Base-by-base conservation (phyloP, 2,329 filamentous ascomycete genomes). In the Botrytis medusae region DNA sequence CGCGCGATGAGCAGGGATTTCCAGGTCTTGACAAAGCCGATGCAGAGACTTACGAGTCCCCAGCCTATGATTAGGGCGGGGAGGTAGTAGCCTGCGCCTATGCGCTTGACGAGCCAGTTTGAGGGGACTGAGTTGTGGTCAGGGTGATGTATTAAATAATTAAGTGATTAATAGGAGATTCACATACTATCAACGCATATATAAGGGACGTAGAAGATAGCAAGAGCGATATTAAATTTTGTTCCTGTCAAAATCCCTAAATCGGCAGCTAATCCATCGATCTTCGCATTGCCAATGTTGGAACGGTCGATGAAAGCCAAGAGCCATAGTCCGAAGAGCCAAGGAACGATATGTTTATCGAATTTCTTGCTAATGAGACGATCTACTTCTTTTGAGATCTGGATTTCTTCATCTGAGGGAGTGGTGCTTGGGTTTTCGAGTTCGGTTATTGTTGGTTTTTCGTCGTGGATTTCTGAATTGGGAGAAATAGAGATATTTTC, bases 141-240 rank as follows among this genome's bases (percentile, higher is more conserved):
- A 88, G 32, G 16, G 22, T 68, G 22, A 25, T 7, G 85, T 82
- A 22, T 74, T 73, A 10, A 6, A 64, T n/a, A 6, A 2, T 29
- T 2, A n/a, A 51, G 67, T 60, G 20, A 40, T 42, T 10, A 8
- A 25, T 10, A 9, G n/a, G 48, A 22, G 22, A 57, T 48, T 20
- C 22, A 32, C 60, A 44, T 57, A 72, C 69, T 81, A 80, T 90
- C 88, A 74, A 90, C 90, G 54, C 79, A 80, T 72, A 91, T 89
- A 80, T 91, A 91, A 29, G 88, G 83, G 57, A 88, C 81, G 81
- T 91, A 91, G 75, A 91, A 91, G 69, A 87, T 83, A n/a, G 86
- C 85, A 40, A 91, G 83, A 9, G 88, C 82, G 87, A 87, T 90
- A 73, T 87, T 85, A 81, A 90, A 91, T 83, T 86, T 86, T 12